Evolutionary conservation across 176 grass and related monocot genomes (phyloP).

Genomic region (Lolium perenne): DNA sequence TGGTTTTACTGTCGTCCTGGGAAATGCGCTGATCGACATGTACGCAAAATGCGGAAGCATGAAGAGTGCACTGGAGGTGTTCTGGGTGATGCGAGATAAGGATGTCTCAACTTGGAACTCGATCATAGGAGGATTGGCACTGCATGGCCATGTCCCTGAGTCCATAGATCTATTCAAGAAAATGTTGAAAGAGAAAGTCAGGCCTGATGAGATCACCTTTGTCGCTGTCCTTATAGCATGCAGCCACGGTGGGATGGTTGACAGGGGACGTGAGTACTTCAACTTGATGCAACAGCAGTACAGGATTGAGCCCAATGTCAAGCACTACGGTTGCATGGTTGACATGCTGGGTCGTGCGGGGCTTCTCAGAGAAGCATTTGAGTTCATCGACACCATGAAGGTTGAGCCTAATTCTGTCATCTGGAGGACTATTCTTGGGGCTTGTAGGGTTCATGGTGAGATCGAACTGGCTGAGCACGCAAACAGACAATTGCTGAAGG

Average conservation of each 20-base stretch:
- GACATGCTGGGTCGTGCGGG: conserved; percentile 86
- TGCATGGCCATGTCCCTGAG: conserved; percentile 65
- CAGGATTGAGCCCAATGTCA: conserved; percentile 74
- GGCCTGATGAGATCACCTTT: conserved; percentile 82
- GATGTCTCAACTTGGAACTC: conserved; percentile 93
- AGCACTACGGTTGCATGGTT: conserved; percentile 86
- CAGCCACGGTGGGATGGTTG: conserved; percentile 73
- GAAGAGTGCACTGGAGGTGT: conserved; percentile 60
- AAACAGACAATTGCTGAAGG: conserved; percentile 59
- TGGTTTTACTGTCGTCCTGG: conserved; percentile 51
- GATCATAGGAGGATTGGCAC: conserved; percentile 70
- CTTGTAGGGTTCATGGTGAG: conserved; percentile 84
- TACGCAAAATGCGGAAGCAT: conserved; percentile 85
- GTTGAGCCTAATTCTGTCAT: conserved; percentile 76
- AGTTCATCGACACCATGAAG: conserved; percentile 77
- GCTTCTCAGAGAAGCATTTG: conserved; percentile 78
- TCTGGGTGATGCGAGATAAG: conserved; percentile 62
- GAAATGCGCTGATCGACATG: conserved; percentile 84
- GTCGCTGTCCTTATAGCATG: conserved; percentile 79
- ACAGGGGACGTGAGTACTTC: conserved; percentile 71
- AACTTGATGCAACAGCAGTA: conserved; percentile 69
- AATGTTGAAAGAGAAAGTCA: conserved; percentile 67
- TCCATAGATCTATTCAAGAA: conserved; percentile 60
- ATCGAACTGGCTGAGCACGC: conserved; percentile 65
- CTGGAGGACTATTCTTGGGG: conserved; percentile 81